A percentile compares a stretch with the other conserved stretches of the same genome.
phyloP scores from a whole-genome alignment of 1,284 basidiomycete species.

The Cryptococcus depauperatus region DNA sequence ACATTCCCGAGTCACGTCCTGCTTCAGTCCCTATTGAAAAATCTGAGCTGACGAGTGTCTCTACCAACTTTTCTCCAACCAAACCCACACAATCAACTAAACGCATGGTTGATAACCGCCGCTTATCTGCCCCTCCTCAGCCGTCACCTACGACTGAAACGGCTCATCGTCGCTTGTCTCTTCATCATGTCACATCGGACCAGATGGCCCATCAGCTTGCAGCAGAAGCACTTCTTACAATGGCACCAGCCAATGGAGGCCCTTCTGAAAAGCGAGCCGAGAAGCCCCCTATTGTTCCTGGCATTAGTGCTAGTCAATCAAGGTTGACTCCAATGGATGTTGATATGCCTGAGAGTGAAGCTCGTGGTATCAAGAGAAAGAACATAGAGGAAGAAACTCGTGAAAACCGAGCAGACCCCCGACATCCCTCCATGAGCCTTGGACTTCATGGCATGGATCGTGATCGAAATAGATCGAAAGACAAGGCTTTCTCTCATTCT shows the following conservation, averaged over 20 bases:
- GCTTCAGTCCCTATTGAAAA: conserved; percentile 12
- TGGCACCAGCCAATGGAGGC: conserved; percentile 33
- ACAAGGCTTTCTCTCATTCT: conserved; percentile 25
- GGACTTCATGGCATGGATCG: conserved; percentile 19
- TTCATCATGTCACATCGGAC: background rate
- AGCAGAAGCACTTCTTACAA: conserved; percentile 42
- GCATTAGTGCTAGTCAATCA: background rate
- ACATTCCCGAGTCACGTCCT: conserved; percentile 7
- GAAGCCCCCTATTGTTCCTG: conserved; percentile 9
- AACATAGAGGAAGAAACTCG: conserved; percentile 22
- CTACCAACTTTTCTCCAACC: conserved; percentile 7
- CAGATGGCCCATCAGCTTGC: conserved; percentile 44
- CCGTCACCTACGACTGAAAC: background rate
- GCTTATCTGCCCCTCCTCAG: conserved; percentile 6
- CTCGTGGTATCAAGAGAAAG: conserved; percentile 38
- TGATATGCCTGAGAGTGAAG: conserved; percentile 23
- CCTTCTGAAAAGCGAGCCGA: conserved; percentile 23
- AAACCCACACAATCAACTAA: background rate
- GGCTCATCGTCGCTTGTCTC: background rate
- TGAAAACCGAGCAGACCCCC: background rate
- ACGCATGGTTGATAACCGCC: conserved; percentile 1
- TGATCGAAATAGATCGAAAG: conserved; percentile 27
- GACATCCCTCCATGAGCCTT: conserved; percentile 22
- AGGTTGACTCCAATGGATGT: conserved; percentile 18
- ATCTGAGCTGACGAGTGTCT: conserved; percentile 14